Base-by-base conservation (phyloP, 139 green algal genomes). In the Haematococcus lacustris region DNA sequence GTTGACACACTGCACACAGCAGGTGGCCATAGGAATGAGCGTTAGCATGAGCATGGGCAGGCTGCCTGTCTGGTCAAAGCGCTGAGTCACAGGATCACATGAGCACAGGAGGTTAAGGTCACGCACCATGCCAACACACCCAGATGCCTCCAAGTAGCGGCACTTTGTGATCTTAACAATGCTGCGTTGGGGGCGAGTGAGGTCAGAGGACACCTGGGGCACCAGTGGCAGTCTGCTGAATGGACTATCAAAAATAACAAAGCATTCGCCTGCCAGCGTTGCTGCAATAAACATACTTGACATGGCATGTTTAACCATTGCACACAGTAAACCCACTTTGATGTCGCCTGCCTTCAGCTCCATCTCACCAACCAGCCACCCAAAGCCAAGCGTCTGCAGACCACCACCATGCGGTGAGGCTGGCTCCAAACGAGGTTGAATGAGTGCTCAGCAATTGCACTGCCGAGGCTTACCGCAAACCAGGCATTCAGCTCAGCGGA, bases 151-250 rank as follows among this genome's bases (percentile, higher is more conserved):
- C 63, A 91, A 61, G 81, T 88, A 91, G 37, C 84, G 62, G 77
- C 86, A 91, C 67, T 89, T 89, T 57, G 87, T 84, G 69, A 91
- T 89, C 47, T 87, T 71, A 35, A 91, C 86, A 1, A 80, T 51
- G 30, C 75, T 85, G 13, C 60, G 53, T 76, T 86, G 83, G 39
- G 53, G 28, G 30, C 80, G 74, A 25, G 72, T 13, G 60, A 72
- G 41, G 23, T 67, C 61, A 3, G 78, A 76, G 21, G 32, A 73
- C 28, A 87, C 76, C 71, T 74, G 67, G 35, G 76, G 7, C 17
- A 68, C 21, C 51, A 43, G 3, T 37, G 57, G 26, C 47, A n/a
- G n/a, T n/a, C n/a, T n/a, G n/a, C n/a, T n/a, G n/a, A n/a, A n/a
- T n/a, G n/a, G n/a, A n/a, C n/a, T n/a, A n/a, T n/a, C n/a, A n/a